A percentile compares a stretch with the other conserved stretches of the same genome.
phyloP scores from a whole-genome alignment of 2,329 filamentous ascomycete species.

The Colletotrichum scovillei region DNA sequence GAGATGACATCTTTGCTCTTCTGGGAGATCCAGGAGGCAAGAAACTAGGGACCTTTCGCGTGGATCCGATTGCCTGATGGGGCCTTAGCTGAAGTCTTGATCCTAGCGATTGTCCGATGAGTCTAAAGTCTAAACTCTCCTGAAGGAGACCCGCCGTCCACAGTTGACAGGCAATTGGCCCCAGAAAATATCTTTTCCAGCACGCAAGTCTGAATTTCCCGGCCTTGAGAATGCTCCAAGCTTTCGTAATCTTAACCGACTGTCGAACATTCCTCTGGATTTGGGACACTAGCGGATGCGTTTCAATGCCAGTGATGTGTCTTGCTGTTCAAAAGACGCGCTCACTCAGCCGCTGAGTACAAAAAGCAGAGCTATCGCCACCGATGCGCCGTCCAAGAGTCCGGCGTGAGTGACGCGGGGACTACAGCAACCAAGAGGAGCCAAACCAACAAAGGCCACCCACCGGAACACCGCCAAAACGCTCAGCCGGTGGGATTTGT shows the following conservation, averaged over 20 bases:
- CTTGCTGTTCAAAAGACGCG: not conserved
- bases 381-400: no score
- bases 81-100: not conserved
- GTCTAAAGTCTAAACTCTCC: not conserved
- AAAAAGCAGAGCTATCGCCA: not conserved
- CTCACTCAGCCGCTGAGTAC: not conserved
- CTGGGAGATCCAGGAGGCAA: not conserved
- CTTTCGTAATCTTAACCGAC: not conserved
- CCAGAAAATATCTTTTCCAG: not conserved
- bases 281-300: not conserved
- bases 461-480: not conserved
- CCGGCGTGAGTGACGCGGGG: not conserved
- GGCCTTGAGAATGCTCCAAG: not conserved
- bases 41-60: not conserved
- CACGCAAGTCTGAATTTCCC: not conserved
- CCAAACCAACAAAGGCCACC: not conserved
- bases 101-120: not conserved
- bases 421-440: not conserved
- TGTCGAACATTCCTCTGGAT: not conserved
- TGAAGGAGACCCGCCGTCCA: no score
- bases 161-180: not conserved
- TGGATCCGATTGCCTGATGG: not conserved
- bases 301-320: not conserved
- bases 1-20: not conserved
- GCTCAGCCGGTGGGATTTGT: not conserved